Base-by-base conservation (phyloP, 108 stramenopile genomes). In the Pseudonitzschia multistriata region DNA sequence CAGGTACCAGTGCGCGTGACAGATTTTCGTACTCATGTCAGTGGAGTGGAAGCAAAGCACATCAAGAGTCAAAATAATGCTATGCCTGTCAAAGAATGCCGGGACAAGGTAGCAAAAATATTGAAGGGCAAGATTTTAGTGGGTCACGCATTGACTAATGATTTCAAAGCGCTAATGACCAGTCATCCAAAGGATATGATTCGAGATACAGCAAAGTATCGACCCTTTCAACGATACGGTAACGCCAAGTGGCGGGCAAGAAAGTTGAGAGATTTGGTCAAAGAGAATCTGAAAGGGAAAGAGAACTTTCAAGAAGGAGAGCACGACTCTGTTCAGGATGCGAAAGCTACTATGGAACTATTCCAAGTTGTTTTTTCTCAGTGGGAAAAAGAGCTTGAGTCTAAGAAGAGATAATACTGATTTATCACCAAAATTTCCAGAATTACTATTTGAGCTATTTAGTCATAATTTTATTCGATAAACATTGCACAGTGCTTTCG, bases 91-190 rank as follows among this genome's bases (percentile, higher is more conserved):
- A 69, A 81, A 7, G 67, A 89, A 33, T 93, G 89, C 68, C 92
- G 95, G 14, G 13, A 78, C 11, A 73, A 75, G 31, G 95, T 98
- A 25, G 91, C 90, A 2, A 65, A 81, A 21, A 39, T 96, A 15
- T 56, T 97, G 22, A 71, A 82, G 70, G 91, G 69, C 52, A 98
- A 97, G 65, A 83, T 98, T 42, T 56, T 99, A 19, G 96, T 98
- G 28, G 99, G 99, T 29, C 99, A 99, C 78, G 94, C 95, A 14
- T 81, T 99, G 62, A 83, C 79, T 49, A 99, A 98, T 71, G 99
- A 99, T 82, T 80, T 99, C 35, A 78, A 89, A 52, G 97, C 83
- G 17, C 84, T 99, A 48, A 80, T 96, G 88, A 80, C 96, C 55
- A 75, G 82, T 15, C 97, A 98, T 79, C 97, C 95, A 11, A 76